These are phyloP conservation scores for Aspergillus niger DNA, from an alignment of 2,329 filamentous ascomycete species.

Conservation along the genomic window DNA sequence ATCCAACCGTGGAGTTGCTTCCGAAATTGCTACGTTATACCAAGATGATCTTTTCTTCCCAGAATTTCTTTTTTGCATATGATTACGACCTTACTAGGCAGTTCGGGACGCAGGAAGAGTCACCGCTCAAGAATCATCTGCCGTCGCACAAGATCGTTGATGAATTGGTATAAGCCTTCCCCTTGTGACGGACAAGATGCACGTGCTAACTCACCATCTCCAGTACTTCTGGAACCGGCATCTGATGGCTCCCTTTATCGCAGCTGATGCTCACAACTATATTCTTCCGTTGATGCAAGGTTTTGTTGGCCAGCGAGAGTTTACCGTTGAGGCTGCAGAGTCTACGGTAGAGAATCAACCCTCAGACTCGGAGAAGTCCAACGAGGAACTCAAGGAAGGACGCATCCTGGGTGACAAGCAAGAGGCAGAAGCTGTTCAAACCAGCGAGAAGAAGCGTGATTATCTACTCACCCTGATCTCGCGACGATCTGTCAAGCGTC, in stretches of 20 bases:
- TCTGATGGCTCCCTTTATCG: constrained; percentile 71
- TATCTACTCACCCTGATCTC: constrained; percentile 89
- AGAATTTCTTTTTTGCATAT: constrained; percentile 94
- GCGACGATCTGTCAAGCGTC: constrained; percentile 80
- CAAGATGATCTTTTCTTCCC: constrained; percentile 79
- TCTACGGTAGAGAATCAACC: constrained; percentile 22
- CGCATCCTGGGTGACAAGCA: constrained; percentile 48
- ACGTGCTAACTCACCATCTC: constrained; percentile 11
- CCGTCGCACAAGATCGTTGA: constrained; percentile 75
- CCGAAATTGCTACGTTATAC: constrained; percentile 84
- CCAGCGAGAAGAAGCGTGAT: constrained; percentile 39
- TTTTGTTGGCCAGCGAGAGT: constrained; percentile 84
- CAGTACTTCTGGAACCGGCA: constrained; percentile 90
- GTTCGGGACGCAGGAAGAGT: constrained; percentile 46
- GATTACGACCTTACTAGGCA: constrained; percentile 86
- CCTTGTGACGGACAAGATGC: background rate
- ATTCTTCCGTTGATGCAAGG: constrained; percentile 87
- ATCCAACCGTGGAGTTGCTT: constrained; percentile 61
- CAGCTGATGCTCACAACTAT: constrained; percentile 69
- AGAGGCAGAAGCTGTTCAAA: constrained; percentile 30
- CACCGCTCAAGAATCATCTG: constrained; percentile 46
- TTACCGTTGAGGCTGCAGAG: constrained; percentile 67
- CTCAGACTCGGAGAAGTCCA: constrained; percentile 11
- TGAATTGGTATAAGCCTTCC: constrained; percentile 52
- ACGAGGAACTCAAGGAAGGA: constrained; percentile 27